Evolutionary conservation across 306 rosid species (phyloP), one percentile per base, ranked within the genome.

Genomic region (Canavalia gladiata): DNA sequence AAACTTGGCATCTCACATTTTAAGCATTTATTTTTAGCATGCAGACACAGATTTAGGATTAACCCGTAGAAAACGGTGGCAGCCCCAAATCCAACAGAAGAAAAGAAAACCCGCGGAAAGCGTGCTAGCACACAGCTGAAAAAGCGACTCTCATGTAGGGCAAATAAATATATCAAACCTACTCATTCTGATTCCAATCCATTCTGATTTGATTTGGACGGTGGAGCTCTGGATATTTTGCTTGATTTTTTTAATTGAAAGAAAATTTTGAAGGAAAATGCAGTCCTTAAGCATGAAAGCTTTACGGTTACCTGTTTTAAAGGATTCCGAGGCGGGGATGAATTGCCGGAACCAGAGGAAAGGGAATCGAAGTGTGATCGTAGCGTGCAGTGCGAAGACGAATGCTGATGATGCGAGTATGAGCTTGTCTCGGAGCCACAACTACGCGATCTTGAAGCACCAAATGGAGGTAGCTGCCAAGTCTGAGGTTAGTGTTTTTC

Each of bases 391-490:
- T 58, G 77, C 91, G 52, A 89, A 83, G 79, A 78, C 73, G 76
- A 82, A 81, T 18, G 25, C 12, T 45, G 88, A 31, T 18, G 85
- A 86, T 2, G 84, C 57, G 34, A 84, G 92, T 54, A 74, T 47
- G 72, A 85, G 87, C 62, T 69, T 88, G 31, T 82, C 87, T 37
- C 87, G 87, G 79, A 85, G 87, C 78, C 92, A 89, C 18, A 81
- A 89, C 39, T 94, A 92, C 55, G 98, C 95, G 2, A 72, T 90
- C 68, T 59, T 94, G 84, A 94, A 94, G 87, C 91, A 89, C 60
- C 86, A 85, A 75, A 86, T 94, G 97, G 95, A 94, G 73, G 87
- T 87, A 3, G 98, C 97, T 30, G 89, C 91, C 0, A 89, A 88
- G 81, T 88, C 91, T 5, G 97, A 94, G 97, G 98, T 94, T 59